Conservation (phyloP, 176 grass and related monocot species). For the Eleusine coracana region DNA sequence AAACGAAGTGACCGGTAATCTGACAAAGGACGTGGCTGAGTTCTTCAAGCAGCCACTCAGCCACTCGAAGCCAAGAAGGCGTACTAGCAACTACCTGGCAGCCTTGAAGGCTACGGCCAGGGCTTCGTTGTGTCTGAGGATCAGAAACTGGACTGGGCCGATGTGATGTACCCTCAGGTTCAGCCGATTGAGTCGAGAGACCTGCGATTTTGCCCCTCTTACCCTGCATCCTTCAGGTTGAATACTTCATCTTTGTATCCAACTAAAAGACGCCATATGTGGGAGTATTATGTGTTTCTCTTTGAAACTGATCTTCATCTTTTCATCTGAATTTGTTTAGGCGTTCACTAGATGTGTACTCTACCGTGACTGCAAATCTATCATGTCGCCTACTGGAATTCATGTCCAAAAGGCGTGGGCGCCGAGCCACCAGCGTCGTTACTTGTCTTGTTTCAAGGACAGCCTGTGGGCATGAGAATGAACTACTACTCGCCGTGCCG, state of each 20-base stretch:
- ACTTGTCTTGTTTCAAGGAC: neutral
- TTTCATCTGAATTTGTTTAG: neutral
- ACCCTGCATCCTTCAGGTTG: constrained; percentile 15
- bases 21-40: constrained; percentile 24
- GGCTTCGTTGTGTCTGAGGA: constrained; percentile 42
- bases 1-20: constrained; percentile 6
- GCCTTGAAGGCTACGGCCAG: constrained; percentile 49
- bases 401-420: constrained; percentile 45
- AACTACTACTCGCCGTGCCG: constrained; percentile 65
- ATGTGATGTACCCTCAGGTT: constrained; percentile 32
- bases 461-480: constrained; percentile 36
- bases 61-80: constrained; percentile 38
- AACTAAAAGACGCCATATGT: neutral
- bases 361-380: constrained; percentile 13
- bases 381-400: constrained; percentile 32
- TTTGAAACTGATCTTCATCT: too few species aligned
- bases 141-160: constrained; percentile 55
- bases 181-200: constrained; percentile 20
- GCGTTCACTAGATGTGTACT: constrained; percentile 43
- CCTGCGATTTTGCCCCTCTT: constrained; percentile 38
- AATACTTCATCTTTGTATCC: neutral
- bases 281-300: too few species aligned
- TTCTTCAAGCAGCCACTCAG: constrained; percentile 48
- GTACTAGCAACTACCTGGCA: neutral
- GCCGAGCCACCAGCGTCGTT: constrained; percentile 34